These are phyloP conservation scores for Colletotrichum eremochloae DNA, from an alignment of 2,329 filamentous ascomycete species.

Conservation along the genomic window DNA sequence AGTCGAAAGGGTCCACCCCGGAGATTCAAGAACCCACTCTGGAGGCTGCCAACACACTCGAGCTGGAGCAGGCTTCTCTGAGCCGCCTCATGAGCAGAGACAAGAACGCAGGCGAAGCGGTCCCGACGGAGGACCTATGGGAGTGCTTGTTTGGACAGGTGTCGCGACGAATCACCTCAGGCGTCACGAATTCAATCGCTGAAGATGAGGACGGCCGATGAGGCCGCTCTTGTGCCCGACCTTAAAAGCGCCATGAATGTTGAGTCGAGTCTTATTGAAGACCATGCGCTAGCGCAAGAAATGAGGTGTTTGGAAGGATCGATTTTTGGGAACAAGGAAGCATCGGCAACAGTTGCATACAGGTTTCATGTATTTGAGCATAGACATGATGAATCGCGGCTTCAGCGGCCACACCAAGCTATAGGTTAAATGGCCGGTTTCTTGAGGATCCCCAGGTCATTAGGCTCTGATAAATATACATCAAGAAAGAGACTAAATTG, in stretches of 20 bases:
- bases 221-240: too few species aligned
- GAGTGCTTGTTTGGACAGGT: constrained; percentile 83
- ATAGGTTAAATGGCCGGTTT: not conserved
- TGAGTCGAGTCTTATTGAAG: not conserved
- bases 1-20: constrained; percentile 56
- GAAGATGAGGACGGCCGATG: not conserved
- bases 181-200: constrained; percentile 21
- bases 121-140: constrained; percentile 86
- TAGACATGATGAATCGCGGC: not conserved
- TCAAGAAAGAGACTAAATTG: not conserved
- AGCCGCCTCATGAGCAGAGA: constrained; percentile 78
- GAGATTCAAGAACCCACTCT: constrained; percentile 72
- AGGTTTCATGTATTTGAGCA: constrained; percentile 5
- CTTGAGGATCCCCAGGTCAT: not conserved
- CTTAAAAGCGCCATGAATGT: not conserved
- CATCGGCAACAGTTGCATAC: not conserved
- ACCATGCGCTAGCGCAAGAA: not conserved
- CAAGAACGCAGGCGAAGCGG: constrained; percentile 81
- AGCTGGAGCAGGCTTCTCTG: constrained; percentile 81
- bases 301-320: constrained; percentile 14
- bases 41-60: constrained; percentile 86
- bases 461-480: not conserved
- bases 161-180: constrained; percentile 47
- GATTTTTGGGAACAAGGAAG: not conserved
- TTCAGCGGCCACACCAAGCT: not conserved